A percentile compares a stretch with the other conserved stretches of the same genome.
phyloP scores from a whole-genome alignment of 2,329 filamentous ascomycete species.

The Dactylellina cionopaga region DNA sequence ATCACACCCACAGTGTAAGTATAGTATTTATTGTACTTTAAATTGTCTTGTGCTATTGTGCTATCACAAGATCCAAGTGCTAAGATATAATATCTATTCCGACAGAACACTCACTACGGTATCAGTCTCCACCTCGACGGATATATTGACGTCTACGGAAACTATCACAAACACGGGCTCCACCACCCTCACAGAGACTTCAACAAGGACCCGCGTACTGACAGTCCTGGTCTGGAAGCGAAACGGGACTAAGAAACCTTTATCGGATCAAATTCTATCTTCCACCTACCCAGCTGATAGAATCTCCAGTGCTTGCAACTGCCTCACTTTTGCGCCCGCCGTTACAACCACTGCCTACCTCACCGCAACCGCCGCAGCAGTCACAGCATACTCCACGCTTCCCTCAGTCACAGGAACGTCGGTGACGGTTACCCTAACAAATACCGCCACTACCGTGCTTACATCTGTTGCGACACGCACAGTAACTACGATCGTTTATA shows the following conservation, averaged over 20 bases:
- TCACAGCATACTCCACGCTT: not conserved
- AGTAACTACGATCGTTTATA: not conserved
- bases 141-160: not conserved
- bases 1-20: slow-evolving; percentile 24
- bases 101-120: not conserved
- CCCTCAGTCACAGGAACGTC: slow-evolving; percentile 3
- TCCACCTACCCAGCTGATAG: slow-evolving; percentile 8
- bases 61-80: not conserved
- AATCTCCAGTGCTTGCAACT: slow-evolving; percentile 21
- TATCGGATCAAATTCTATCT: slow-evolving; percentile 16
- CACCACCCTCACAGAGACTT: not conserved
- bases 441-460: not conserved
- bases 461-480: not conserved
- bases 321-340: slow-evolving; percentile 4
- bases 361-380: slow-evolving; percentile 2
- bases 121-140: not conserved
- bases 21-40: not conserved
- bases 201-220: not conserved
- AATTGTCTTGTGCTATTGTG: not conserved
- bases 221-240: not conserved
- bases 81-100: not conserved
- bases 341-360: not conserved
- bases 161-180: slow-evolving; percentile 2
- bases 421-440: not conserved
- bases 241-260: not conserved